Base-by-base conservation (phyloP, 1,284 basidiomycete genomes). In the Ceratobasidium sp. region DNA sequence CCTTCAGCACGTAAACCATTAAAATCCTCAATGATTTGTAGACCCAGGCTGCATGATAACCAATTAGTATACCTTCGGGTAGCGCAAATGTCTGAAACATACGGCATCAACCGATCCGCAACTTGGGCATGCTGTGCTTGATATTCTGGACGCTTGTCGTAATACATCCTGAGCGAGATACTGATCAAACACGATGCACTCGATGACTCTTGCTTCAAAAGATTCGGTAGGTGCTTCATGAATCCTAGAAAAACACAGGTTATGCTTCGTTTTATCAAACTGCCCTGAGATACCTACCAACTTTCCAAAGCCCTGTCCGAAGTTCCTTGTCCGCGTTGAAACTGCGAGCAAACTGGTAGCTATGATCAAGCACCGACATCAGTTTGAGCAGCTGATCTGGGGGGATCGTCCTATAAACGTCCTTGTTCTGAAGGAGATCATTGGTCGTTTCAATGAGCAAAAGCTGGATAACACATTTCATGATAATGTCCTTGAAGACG, bases 301-400 rank as follows among this genome's bases (percentile, higher is more conserved):
- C 97, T 94, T 97, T 98, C 97, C 97, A 99, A 60, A 99, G 85
- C 4, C 93, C 94, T 70, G 96, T 98, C 48, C 97, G 89, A 48
- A 99, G 86, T 60, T 98, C 96, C 82, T 98, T 98, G 82, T 99
- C 95, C 61, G 97, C 97, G 79, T 99, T 99, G 85, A 99, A 99
- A 80, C 91, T 90, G 72, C 96, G 88, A 14, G 97, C 97, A 78
- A 99, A 99, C 77, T 94, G 92, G 83, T 99, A 99, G 77, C 93
- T 96, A 78, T 97, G 95, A 80, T 98, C 96, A 71, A 99, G 86
- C 18, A 97, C 94, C 34, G 91, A 90, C 90, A 97, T 97, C 79
- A 99, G 86, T 53, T 93, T 89, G 75, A 99, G 84, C 12, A 99
- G 84, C 78, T 98, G 94, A 72, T 93, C 90, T 0, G 97, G 94